A percentile compares a stretch with the other conserved stretches of the same genome.
These are phyloP conservation scores for Ligustrum vulgare DNA, from an alignment of 257 asterid species.

Conservation along the genomic window DNA sequence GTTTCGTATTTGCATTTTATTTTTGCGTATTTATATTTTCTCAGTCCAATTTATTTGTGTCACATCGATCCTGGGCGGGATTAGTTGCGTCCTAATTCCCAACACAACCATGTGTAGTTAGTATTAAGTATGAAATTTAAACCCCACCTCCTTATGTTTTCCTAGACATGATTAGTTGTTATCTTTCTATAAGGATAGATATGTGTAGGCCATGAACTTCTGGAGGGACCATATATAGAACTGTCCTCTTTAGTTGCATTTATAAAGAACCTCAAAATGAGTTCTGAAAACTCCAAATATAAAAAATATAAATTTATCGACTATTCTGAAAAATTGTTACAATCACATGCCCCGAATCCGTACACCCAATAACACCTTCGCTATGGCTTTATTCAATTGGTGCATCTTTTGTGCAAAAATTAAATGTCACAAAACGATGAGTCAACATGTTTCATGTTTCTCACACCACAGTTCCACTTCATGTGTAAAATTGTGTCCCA, in stretches of 20 bases:
- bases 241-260: constrained; percentile 1
- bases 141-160: constrained; percentile 21
- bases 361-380: not conserved
- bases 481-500: constrained; percentile 25
- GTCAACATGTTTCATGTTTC: constrained; percentile 6
- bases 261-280: not conserved
- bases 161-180: not conserved
- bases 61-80: no score
- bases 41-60: no score
- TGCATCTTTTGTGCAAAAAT: not conserved
- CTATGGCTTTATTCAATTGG: not conserved
- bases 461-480: constrained; percentile 25
- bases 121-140: constrained; percentile 2
- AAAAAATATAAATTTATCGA: no score
- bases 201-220: not conserved
- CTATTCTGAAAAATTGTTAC: no score
- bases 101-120: constrained; percentile 5
- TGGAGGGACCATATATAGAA: not conserved
- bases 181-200: not conserved
- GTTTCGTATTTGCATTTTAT: no score
- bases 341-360: no score
- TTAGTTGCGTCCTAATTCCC: no score
- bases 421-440: not conserved
- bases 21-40: no score
- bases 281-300: not conserved